A percentile compares a stretch with the other conserved stretches of the same genome.
phyloP scores from a whole-genome alignment of 768 basidiomycete species.

The Mrakia gelida region DNA sequence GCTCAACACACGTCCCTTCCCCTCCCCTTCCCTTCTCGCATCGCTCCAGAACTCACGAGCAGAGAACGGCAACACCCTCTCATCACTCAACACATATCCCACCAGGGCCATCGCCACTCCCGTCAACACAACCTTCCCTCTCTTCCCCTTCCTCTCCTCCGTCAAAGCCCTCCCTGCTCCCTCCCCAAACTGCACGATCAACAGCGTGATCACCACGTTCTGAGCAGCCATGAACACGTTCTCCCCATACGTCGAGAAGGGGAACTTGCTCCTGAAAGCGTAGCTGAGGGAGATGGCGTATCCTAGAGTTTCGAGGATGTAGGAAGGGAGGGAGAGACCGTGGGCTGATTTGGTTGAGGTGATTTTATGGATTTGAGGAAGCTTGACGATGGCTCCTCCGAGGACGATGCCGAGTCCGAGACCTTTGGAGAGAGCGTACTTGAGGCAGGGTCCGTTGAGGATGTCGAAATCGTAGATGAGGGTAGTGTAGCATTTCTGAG shows the following conservation, averaged over 20 bases:
- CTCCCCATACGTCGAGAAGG: conserved; percentile 97
- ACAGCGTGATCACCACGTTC: conserved; percentile 59
- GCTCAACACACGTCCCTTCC: background rate
- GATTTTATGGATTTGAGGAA: conserved; percentile 55
- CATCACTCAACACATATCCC: conserved; percentile 38
- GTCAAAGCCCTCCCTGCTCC: conserved; percentile 12
- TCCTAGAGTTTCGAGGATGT: conserved; percentile 81
- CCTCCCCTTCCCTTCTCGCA: background rate
- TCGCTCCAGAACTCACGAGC: conserved; percentile 38
- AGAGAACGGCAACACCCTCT: conserved; percentile 37
- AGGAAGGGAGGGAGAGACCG: conserved; percentile 80
- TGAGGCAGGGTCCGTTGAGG: conserved; percentile 72
- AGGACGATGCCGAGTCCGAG: conserved; percentile 87
- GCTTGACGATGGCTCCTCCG: conserved; percentile 88
- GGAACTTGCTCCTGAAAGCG: conserved; percentile 75
- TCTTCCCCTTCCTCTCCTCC: conserved; percentile 3
- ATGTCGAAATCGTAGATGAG: conserved; percentile 82
- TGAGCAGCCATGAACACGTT: conserved; percentile 92
- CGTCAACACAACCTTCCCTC: conserved; percentile 35
- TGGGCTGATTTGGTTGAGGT: conserved; percentile 58
- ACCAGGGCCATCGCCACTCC: conserved; percentile 33
- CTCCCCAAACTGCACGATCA: conserved; percentile 7
- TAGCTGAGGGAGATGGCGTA: conserved; percentile 88
- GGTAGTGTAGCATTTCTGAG: conserved; percentile 81
- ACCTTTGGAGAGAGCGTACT: conserved; percentile 86